phyloP scores from a whole-genome alignment of 1,284 basidiomycete genomes.

The Lentinula novae-zelandiae region DNA sequence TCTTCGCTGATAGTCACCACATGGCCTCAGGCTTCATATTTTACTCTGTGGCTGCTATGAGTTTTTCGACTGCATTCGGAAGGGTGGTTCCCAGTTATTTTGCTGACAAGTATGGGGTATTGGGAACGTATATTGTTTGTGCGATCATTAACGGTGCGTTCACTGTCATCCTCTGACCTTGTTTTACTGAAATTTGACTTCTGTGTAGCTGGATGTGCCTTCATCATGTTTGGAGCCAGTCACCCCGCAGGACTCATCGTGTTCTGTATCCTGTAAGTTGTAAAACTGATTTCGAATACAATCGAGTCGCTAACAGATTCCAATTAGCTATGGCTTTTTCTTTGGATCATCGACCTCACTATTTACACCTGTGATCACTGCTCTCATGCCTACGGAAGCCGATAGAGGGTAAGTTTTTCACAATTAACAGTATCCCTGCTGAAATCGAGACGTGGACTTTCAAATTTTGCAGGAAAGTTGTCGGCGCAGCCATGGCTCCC shows the following conservation, averaged over 20 bases:
- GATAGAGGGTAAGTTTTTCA: slow-evolving; percentile 3
- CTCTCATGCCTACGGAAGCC: slow-evolving; percentile 6
- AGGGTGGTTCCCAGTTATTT: slow-evolving; percentile 1
- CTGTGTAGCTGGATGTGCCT: background rate
- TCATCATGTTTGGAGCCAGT: slow-evolving; percentile 2
- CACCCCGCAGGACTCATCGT: background rate
- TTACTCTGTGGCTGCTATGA: slow-evolving; percentile 1
- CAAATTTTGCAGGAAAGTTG: background rate
- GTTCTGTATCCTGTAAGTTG: background rate
- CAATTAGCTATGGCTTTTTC: background rate
- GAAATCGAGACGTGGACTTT: background rate
- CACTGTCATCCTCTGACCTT: background rate
- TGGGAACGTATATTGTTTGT: slow-evolving; percentile 1
- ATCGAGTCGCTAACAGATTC: too few relatives aligned
- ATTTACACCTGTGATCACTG: slow-evolving; percentile 1
- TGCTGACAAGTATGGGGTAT: slow-evolving; percentile 2
- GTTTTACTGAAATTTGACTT: background rate
- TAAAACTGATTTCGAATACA: too few relatives aligned
- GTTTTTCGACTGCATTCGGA: background rate
- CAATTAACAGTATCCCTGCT: background rate
- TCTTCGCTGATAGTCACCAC: slow-evolving; percentile 8
- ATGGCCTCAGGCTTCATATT: background rate
- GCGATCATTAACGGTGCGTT: background rate
- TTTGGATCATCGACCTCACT: background rate
- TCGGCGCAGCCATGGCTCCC: slow-evolving; percentile 1